Percentiles rank a stretch among this genome's conserved stretches.
phyloP scores from a whole-genome alignment of 371 early-diverging fungal species.

The Haplosporangium sp. region DNA sequence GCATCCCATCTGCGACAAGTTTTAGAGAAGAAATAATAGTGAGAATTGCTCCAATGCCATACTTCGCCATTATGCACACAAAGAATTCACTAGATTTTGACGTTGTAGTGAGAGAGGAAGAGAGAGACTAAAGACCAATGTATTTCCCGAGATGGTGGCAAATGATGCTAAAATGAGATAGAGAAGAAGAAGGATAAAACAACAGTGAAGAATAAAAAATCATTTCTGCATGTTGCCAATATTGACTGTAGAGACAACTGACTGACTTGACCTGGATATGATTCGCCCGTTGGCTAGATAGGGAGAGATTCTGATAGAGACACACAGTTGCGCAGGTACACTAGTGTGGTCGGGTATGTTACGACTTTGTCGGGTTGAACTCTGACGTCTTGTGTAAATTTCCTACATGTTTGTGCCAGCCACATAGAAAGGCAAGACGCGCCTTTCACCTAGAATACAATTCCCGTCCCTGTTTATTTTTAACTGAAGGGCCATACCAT shows the following conservation, averaged over 20 bases:
- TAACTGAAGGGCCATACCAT: too few species aligned
- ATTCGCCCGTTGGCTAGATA: not conserved
- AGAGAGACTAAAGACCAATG: too few species aligned
- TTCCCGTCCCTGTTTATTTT: too few species aligned
- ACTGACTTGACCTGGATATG: not conserved
- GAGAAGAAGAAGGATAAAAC: not conserved
- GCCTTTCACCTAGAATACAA: too few species aligned
- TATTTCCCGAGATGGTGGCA: too few species aligned
- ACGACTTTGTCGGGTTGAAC: conserved; percentile 4
- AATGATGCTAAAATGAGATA: not conserved
- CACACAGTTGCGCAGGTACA: not conserved
- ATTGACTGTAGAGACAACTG: not conserved
- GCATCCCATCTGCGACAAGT: not conserved
- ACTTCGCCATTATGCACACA: not conserved
- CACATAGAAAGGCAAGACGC: too few species aligned
- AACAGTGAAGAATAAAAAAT: not conserved
- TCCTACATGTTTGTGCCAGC: too few species aligned
- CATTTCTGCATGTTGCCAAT: not conserved
- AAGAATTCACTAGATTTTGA: too few species aligned
- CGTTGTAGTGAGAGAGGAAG: too few species aligned
- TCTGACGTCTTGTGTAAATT: conserved; percentile 4
- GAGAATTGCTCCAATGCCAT: not conserved
- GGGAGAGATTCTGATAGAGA: conserved; percentile 1
- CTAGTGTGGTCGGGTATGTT: not conserved
- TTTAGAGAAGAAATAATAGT: not conserved